Base-by-base conservation (phyloP, 2,329 filamentous ascomycete species). In the Diaporthe ampelina region DNA sequence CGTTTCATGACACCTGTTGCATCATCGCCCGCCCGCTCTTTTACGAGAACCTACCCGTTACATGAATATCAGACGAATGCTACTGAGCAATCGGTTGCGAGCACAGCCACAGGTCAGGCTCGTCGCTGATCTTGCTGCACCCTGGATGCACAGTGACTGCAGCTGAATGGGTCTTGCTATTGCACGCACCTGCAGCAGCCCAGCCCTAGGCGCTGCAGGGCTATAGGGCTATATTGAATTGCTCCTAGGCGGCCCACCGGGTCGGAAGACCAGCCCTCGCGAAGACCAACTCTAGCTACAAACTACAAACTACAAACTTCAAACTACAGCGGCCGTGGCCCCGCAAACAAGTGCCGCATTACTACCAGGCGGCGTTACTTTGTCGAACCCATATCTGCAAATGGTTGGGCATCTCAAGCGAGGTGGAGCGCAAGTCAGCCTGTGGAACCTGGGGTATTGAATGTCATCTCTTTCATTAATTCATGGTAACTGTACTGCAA, bases 1-100 rank as follows among this genome's bases (percentile, higher is more conserved):
- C 56, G 71, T 74, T 74, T 58, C 50, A 71, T 58, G 67, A 70
- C 45, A 57, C 56, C 32, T 57, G 65, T 73, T 74, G 50, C 67
- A 74, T 74, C 73, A 71, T 72, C 19, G 37, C 58, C n/a, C 21
- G 21, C 45, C 24, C 45, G 32, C 29, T 32, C 13, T 4, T 35
- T 52, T 56, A 26, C 17, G 54, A 61, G 43, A 69, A 48, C 26
- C n/a, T 26, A 72, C 40, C 45, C 48, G 48, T 35, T 71, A 74
- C n/a, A 9, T 74, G 73, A 71, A 74, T 65, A 72, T 56, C 29
- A 61, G 24, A 57, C 21, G 56, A 74, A 1, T 37, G 45, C 10
- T 26, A 7, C n/a, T 54, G 32, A 54, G 63, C 45, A 52, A 19
- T 68, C 32, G 19, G 50, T 24, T 29, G 54, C 37, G 59, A 59